Evolutionary conservation across 1,284 basidiomycete species (phyloP).

Genomic region (Puccinia horiana): DNA sequence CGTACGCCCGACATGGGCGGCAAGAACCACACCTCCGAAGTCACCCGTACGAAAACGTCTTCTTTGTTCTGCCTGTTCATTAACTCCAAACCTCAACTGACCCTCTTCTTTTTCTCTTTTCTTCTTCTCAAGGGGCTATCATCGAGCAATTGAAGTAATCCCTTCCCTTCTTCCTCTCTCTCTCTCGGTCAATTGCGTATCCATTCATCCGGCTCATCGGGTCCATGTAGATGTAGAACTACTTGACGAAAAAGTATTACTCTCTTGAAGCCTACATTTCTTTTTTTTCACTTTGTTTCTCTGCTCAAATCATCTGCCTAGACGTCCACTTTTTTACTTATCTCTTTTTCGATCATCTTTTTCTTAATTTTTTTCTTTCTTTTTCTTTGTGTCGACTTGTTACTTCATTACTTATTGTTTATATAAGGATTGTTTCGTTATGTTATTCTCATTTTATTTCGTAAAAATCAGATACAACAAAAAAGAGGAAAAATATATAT

Average conservation of each 20-base stretch:
- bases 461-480: too few relatives aligned
- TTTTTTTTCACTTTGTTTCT: too few relatives aligned
- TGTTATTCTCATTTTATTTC: too few relatives aligned
- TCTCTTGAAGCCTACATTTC: too few relatives aligned
- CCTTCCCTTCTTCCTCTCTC: neutral
- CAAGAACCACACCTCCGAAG: constrained; percentile 57
- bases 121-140: constrained; percentile 24
- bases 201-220: neutral
- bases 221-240: neutral
- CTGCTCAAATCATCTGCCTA: neutral
- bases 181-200: neutral
- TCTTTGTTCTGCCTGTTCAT: neutral
- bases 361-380: neutral
- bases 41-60: constrained; percentile 20
- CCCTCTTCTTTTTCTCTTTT: neutral
- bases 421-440: neutral
- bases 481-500: too few relatives aligned
- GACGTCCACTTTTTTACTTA: too few relatives aligned
- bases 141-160: constrained; percentile 33
- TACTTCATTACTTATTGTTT: neutral
- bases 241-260: neutral
- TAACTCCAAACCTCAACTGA: neutral
- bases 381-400: too few relatives aligned
- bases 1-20: constrained; percentile 95
- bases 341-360: neutral